Base-by-base conservation (phyloP, 1,284 basidiomycete genomes). In the Irpex rosettiformis region DNA sequence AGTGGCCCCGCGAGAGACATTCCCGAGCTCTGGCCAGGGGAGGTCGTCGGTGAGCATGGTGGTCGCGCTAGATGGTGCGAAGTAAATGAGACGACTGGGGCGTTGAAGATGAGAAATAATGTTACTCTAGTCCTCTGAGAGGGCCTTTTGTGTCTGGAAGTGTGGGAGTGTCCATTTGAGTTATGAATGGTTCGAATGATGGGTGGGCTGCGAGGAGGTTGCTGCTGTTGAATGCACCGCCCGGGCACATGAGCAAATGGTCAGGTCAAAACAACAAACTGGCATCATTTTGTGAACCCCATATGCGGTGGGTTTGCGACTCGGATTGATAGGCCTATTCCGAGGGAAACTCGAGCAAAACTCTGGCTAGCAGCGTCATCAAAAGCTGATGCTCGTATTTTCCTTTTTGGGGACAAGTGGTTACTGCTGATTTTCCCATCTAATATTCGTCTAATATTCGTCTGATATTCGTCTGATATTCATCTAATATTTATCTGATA, bases 1-100 rank as follows among this genome's bases (percentile, higher is more conserved):
- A 55, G 89, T 91, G n/a, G 88, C 88, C 56, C 88, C 88, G 60
- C 88, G 82, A 58, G 89, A 89, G 64, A 91, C 88, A 67, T 91
- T 91, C 63, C 88, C 89, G 63, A 90, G 78, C 73, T 91, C 88
- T 62, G 89, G 89, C 88, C 88, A 91, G 29, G 88, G 89, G 54
- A 91, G 78, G 77, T 91, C 88, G 76, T 91, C 89, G 61, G 72
- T 69, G 60, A 82, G 80, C 81, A 77, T 89, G 72, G 22, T 54
- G 48, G 47, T 30, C 24, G 54, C 47, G 61, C 40, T 56, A 4
- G 47, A 48, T 49, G 55, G 37, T 45, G 40, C 29, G 52, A 45
- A 58, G 59, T 52, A 57, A 47, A 55, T 30, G 57, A 28, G 59
- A 43, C 56, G 57, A 58, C 47, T 47, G 49, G 57, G 55, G 59